Evolutionary conservation across 148 eudicot genomes (phyloP), one percentile per base, ranked within the genome.

Genomic region (Cornus controversa): DNA sequence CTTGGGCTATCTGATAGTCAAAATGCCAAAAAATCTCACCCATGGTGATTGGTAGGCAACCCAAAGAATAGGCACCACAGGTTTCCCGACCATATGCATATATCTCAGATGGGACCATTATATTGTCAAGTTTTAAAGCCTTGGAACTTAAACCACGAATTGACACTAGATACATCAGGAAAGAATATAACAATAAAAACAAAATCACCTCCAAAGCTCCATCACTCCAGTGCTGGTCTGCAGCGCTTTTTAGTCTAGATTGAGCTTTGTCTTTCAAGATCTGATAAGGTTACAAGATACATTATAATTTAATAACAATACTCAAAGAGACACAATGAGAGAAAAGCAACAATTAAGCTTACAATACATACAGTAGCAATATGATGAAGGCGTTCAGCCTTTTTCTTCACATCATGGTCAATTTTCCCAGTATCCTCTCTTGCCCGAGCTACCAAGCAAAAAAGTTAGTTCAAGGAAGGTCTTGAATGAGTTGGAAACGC

Each of bases 161-260:
- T 31, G 34, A 31, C 34, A 31, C 34, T 5, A 2, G 34, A 31
- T 31, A 31, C 34, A 31, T 1, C 34, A 31, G 9, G 29, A 50
- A 50, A 26, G 29, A 14, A 11, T 53, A 18, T 28, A 24, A 67
- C 36, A 24, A 25, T 23, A 24, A 29, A 47, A 50, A 58, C 53
- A 72, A 20, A 79, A 75, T 75, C 82, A 96, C 99, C 99, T 96
- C 99, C 78, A 96, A 87, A 50, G 99, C 99, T 75, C 99, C 99
- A 86, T 92, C 93, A 86, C 91, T 93, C 98, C 99, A 96, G 82
- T 96, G 98, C 70, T 80, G 83, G 83, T 96, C 98, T 81, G 99
- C 99, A 63, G 82, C 98, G n/a, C 81, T 90, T 80, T 92, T 93
- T 77, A 96, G 80, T 82, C 88, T 92, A 69, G 97, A 91, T 80